Evolutionary conservation across 805 yeast species (phyloP), one percentile per base, ranked within the genome.

Genomic region (Myxozyma sirexii): DNA sequence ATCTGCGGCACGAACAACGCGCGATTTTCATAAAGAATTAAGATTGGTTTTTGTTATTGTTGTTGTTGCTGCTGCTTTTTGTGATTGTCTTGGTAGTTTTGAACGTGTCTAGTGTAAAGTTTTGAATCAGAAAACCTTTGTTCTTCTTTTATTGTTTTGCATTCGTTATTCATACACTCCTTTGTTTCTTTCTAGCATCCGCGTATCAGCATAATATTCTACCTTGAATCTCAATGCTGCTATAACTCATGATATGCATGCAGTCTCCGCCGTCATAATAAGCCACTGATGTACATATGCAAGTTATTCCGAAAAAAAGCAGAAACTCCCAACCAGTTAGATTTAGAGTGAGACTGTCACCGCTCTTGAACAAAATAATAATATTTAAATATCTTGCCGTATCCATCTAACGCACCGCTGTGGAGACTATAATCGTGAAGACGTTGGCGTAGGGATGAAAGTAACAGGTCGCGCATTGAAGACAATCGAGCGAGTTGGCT

Each of bases 21-120:
- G 85, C 88, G 21, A 85, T 85, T 72, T 79, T 80, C 50, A 84
- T 84, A 58, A 83, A 80, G 69, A 77, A 62, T 38, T 62, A 17
- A 55, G n/a, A 6, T 4, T 21, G 41, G 29, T 12, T 33, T 33
- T 33, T 33, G 15, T 33, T n/a, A n/a, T n/a, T n/a, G 5, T 2
- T 33, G 2, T 33, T 33, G 37, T 12, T 13, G 37, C 2, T 45
- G 3, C 3, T 45, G 35, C 12, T 29, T 45, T 29, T 38, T 38
- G 42, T 38, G 17, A 4, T 21, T 10, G 27, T 19, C 3, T 15
- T 31, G 27, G 26, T 29, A n/a, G 37, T 5, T 46, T 48, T 35
- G 33, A 37, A 7, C 13, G 5, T 4, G 6, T 37, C 21, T 4
- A 13, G 43, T 17, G 3, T 21, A 31, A 48, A 13, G 43, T 19